Base-by-base conservation (phyloP, 257 asterid genomes). In the Ajuga chamaepitys region DNA sequence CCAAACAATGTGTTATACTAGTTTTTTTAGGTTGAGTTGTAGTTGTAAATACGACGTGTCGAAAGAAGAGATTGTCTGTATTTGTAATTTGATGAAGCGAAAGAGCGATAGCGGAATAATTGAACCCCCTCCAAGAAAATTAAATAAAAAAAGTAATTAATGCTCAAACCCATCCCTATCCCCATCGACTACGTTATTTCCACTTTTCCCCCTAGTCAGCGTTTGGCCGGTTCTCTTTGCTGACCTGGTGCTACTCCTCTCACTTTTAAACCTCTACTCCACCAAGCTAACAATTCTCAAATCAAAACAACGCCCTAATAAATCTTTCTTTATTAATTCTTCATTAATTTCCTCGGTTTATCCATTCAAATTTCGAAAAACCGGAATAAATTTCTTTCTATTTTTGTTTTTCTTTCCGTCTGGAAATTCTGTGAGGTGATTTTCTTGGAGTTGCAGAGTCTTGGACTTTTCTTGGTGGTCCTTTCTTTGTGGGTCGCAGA, bases 161-260 rank as follows among this genome's bases (percentile, higher is more conserved):
- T 37, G 34, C 32, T 13, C 46, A 68, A 55, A 13, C 57, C 50
- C 53, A 64, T 64, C 73, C 57, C 50, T 45, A 64, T 64, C 73
- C 46, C 80, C 72, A 60, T 70, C 70, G 66, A 58, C 58, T 64
- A 52, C 64, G 66, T 70, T 32, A 51, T 24, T 46, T 54, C 32
- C 20, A 68, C 66, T 60, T 58, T 42, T 57, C 11, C 21, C 54
- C 52, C 55, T 5, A 56, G 75, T 68, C 78, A 62, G 78, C 70
- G 16, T 67, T 72, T 62, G 77, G 81, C 22, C 75, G 78, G 81
- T 72, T 69, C 66, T 16, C 66, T 64, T 68, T 63, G 78, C 82
- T 68, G 76, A 72, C 78, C 54, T 58, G 78, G 47, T 54, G 12
- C 45, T 64, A 32, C 65, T 28, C 62, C 56, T 37, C 66, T 58